phyloP scores from a whole-genome alignment of 2,329 filamentous ascomycete species.

The Diaporthe sp. region DNA sequence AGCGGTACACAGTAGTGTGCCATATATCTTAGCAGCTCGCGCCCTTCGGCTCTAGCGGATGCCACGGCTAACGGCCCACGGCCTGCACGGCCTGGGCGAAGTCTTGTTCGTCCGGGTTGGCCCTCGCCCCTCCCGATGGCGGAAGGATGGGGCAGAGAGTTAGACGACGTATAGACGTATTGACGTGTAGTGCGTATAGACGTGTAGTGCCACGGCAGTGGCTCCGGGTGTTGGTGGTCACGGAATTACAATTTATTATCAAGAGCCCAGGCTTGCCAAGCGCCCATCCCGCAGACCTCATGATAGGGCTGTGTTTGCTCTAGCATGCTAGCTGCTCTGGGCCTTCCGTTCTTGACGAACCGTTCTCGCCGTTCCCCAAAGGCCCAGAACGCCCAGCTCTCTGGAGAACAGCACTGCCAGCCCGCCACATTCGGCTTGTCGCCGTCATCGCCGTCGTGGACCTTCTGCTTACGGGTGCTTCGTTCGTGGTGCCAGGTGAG shows the following conservation, averaged over 20 bases:
- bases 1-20: background rate
- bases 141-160: background rate
- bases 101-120: constrained; percentile 1
- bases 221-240: background rate
- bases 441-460: constrained; percentile 12
- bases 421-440: constrained; percentile 19
- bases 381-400: constrained; percentile 13
- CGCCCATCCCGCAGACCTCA: constrained; percentile 1
- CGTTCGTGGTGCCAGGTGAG: background rate
- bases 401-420: constrained; percentile 8
- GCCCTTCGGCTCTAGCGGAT: constrained; percentile 22
- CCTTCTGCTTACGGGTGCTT: constrained; percentile 11
- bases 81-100: background rate
- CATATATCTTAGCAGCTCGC: background rate
- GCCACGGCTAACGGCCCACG: constrained; percentile 14
- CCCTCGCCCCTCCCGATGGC: constrained; percentile 7
- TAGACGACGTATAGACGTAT: background rate
- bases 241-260: constrained; percentile 2
- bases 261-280: constrained; percentile 8
- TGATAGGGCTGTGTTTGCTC: constrained; percentile 27
- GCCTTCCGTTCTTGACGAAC: constrained; percentile 6
- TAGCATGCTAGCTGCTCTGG: background rate
- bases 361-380: background rate
- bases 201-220: background rate
- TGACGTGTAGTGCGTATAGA: background rate